phyloP scores from a whole-genome alignment of 768 basidiomycete species.

The Lentinula sp. region DNA sequence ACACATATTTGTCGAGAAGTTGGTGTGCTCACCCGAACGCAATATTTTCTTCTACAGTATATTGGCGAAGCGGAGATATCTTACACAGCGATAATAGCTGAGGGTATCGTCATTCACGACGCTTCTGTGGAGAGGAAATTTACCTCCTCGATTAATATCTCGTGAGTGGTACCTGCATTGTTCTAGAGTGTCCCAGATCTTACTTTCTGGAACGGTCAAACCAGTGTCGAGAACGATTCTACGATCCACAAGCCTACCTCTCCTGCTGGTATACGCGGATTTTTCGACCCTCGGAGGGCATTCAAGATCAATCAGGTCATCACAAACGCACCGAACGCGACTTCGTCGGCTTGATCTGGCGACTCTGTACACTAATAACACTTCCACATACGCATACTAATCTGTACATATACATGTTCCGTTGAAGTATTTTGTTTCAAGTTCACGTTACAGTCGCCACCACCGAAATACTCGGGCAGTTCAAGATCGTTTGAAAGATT shows the following conservation, averaged over 20 bases:
- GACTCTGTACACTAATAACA: neutral
- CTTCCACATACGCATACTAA: neutral
- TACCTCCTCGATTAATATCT: slow-evolving; percentile 31
- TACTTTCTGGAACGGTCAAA: neutral
- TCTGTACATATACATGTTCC: neutral
- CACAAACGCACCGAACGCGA: slow-evolving; percentile 15
- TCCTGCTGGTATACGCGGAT: slow-evolving; percentile 14
- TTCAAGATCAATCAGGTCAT: slow-evolving; percentile 22
- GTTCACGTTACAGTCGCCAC: neutral
- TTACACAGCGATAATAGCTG: slow-evolving; percentile 27
- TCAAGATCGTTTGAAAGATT: too few species aligned
- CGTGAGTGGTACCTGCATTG: slow-evolving; percentile 21
- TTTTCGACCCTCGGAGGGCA: slow-evolving; percentile 25
- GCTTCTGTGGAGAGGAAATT: slow-evolving; percentile 23
- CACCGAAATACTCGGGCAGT: too few species aligned
- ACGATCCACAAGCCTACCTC: neutral
- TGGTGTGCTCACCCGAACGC: neutral
- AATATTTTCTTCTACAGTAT: slow-evolving; percentile 3
- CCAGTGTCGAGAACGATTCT: neutral
- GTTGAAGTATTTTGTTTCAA: neutral
- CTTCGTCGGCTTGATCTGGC: neutral
- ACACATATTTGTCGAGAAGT: neutral
- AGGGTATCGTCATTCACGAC: slow-evolving; percentile 24
- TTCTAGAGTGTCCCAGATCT: neutral
- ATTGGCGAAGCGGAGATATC: slow-evolving; percentile 21